Evolutionary conservation across 139 green algal species (phyloP).

Genomic region (Chlorella sorokiniana): DNA sequence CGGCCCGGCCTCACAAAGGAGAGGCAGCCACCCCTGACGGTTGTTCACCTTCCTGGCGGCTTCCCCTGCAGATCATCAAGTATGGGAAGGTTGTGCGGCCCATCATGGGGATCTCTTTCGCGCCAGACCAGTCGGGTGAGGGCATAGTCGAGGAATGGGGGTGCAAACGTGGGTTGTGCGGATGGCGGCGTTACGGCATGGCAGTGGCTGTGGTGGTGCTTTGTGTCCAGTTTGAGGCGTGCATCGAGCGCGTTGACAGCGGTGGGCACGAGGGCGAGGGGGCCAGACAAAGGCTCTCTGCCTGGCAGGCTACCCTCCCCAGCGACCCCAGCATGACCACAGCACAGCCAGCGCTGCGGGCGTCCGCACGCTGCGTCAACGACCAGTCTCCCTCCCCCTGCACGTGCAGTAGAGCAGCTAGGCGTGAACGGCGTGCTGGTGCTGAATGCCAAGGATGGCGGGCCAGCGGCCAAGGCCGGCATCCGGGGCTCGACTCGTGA

Average conservation of each 20-base stretch:
- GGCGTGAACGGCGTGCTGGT: slow-evolving; percentile 84
- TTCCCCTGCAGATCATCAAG: slow-evolving; percentile 67
- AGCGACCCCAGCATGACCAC: too few relatives aligned
- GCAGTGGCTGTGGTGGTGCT: not conserved
- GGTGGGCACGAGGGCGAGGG: too few relatives aligned
- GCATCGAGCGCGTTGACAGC: too few relatives aligned
- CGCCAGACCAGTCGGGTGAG: slow-evolving; percentile 71
- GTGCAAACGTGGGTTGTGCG: not conserved
- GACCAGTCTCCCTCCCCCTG: too few relatives aligned
- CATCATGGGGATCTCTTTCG: slow-evolving; percentile 91
- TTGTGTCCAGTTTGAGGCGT: not conserved
- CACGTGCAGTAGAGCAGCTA: slow-evolving; percentile 52
- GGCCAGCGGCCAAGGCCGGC: slow-evolving; percentile 78
- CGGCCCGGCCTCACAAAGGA: too few relatives aligned
- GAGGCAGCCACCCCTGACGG: not conserved
- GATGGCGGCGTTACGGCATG: not conserved
- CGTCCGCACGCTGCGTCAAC: too few relatives aligned
- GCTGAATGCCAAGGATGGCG: slow-evolving; percentile 68
- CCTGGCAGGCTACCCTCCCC: too few relatives aligned
- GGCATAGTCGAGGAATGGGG: slow-evolving; percentile 25
- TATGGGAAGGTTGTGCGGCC: slow-evolving; percentile 68
- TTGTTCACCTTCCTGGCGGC: not conserved
- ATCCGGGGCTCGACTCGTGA: slow-evolving; percentile 79
- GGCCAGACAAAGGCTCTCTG: too few relatives aligned
- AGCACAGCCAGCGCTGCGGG: too few relatives aligned